These are phyloP conservation scores for Tripterygium wilfordii DNA, from an alignment of 177 flowering plant genomes.

Conservation along the genomic window DNA sequence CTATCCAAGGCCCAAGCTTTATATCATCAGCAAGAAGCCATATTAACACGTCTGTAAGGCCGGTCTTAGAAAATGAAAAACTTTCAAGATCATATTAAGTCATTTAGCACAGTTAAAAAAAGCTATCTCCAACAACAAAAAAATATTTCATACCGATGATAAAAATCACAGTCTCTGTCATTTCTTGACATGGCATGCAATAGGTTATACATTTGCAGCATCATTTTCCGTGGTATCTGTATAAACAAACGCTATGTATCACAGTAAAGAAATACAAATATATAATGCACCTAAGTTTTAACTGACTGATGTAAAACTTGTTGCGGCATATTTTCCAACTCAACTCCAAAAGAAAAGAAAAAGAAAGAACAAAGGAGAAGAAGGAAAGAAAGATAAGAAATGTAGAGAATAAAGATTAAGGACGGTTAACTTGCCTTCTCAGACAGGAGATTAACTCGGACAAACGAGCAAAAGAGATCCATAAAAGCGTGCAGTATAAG, in stretches of 20 bases:
- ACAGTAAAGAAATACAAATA: no score
- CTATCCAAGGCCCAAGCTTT: no score
- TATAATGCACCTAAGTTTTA: no score
- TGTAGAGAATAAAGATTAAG: conserved; percentile 1
- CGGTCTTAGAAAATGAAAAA: background rate
- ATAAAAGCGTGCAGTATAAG: conserved; percentile 94
- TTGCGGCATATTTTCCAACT: no score
- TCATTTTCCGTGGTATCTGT: conserved; percentile 95
- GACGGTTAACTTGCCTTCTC: conserved; percentile 57
- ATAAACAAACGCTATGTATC: conserved; percentile 4
- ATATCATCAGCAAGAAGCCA: no score
- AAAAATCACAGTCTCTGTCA: conserved; percentile 93
- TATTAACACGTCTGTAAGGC: no score
- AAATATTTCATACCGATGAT: conserved; percentile 62
- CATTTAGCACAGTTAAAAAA: background rate
- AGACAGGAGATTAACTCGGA: conserved; percentile 84
- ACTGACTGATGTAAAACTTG: no score
- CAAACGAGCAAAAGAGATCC: conserved; percentile 94
- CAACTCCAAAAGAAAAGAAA: no score
- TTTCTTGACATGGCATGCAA: conserved; percentile 67
- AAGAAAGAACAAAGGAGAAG: background rate
- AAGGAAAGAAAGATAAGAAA: background rate
- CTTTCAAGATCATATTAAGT: background rate
- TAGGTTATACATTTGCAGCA: conserved; percentile 90
- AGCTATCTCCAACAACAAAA: conserved; percentile 1